phyloP scores from a whole-genome alignment of 805 yeast species.

The Saturnispora quitensis region DNA sequence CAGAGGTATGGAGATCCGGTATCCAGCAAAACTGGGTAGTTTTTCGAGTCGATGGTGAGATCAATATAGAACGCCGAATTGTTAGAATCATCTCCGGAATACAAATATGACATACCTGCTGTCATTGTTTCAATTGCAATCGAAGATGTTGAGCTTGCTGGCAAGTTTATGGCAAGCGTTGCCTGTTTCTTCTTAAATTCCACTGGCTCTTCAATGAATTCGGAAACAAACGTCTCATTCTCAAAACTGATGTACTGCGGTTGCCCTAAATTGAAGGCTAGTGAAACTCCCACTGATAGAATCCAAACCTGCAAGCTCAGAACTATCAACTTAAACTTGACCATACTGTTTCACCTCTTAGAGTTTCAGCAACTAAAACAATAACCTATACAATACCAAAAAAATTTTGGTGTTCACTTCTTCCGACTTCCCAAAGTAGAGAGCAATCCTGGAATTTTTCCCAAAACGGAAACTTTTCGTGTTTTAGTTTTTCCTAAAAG shows the following conservation, averaged over 20 bases:
- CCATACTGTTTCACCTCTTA: background rate
- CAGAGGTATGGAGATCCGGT: constrained; percentile 60
- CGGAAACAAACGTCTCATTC: constrained; percentile 3
- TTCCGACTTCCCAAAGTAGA: background rate
- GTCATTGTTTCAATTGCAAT: constrained; percentile 12
- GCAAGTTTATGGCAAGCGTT: background rate
- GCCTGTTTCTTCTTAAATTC: background rate
- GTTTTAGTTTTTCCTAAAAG: constrained; percentile 1
- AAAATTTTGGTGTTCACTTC: background rate
- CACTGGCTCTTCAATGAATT: background rate
- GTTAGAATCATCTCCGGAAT: constrained; percentile 19
- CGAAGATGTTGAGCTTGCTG: constrained; percentile 5
- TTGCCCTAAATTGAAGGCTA: constrained; percentile 1
- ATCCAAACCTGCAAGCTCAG: background rate
- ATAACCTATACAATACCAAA: background rate
- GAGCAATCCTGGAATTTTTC: background rate
- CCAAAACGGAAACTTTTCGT: background rate
- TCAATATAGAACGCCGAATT: constrained; percentile 30
- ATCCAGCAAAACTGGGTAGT: constrained; percentile 47
- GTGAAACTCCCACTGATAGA: background rate
- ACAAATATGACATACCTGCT: constrained; percentile 22
- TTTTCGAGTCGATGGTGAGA: constrained; percentile 31
- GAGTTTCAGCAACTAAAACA: background rate
- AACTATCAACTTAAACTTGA: background rate
- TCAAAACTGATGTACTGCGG: constrained; percentile 3